phyloP scores from a whole-genome alignment of 495 filamentous ascomycete genomes.

The Penicillium flavigenum region DNA sequence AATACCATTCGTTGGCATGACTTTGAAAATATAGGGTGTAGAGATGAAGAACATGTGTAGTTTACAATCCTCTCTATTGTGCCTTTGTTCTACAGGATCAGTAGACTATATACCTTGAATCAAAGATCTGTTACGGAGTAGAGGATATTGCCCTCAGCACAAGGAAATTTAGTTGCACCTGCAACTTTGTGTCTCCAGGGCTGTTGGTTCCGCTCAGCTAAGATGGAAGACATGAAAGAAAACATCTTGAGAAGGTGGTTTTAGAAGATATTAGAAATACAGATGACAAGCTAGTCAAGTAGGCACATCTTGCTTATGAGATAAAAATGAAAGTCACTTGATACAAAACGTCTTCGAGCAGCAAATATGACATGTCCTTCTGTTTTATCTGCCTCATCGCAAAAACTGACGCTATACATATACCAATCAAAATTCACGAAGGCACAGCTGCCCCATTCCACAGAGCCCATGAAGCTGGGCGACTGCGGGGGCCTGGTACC shows the following conservation, averaged over 20 bases:
- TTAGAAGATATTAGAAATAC: too few species aligned
- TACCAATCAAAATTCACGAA: background rate
- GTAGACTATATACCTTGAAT: too few species aligned
- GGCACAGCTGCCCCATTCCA: background rate
- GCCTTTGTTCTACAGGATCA: background rate
- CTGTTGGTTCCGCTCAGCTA: too few species aligned
- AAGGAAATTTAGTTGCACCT: background rate
- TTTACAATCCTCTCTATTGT: background rate
- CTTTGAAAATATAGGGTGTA: background rate
- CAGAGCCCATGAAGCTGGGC: background rate
- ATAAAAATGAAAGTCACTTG: background rate
- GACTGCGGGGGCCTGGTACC: background rate
- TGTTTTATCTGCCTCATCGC: background rate
- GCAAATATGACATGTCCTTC: background rate
- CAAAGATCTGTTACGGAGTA: too few species aligned
- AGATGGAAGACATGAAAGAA: background rate
- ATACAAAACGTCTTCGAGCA: background rate
- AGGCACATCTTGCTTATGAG: too few species aligned
- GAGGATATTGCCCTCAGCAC: too few species aligned
- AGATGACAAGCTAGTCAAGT: too few species aligned
- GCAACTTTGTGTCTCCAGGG: background rate
- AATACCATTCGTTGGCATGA: slow-evolving; percentile 7
- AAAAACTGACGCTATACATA: background rate
- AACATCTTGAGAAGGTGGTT: too few species aligned
- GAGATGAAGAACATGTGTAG: background rate